phyloP scores from a whole-genome alignment of 116 monocot genomes.

The Iris pallida region DNA sequence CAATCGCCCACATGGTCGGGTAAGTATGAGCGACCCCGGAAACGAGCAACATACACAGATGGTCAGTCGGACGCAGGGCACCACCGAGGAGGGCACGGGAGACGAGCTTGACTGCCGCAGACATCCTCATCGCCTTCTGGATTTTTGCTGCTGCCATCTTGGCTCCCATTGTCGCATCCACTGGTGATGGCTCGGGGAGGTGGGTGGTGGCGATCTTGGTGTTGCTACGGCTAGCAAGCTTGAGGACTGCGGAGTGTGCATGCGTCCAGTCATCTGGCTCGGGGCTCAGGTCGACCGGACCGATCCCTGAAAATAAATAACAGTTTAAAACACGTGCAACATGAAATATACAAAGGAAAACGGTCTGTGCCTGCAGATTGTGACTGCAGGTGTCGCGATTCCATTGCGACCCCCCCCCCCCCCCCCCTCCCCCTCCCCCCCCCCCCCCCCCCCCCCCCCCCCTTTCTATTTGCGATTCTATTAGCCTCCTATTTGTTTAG shows the following conservation, averaged over 20 bases:
- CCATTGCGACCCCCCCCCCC: too few relatives aligned
- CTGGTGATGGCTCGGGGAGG: background rate
- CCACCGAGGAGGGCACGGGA: constrained; percentile 34
- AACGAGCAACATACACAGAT: constrained; percentile 10
- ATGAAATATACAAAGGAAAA: too few relatives aligned
- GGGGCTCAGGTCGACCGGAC: constrained; percentile 1
- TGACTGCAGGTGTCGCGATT: too few relatives aligned
- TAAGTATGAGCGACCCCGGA: background rate
- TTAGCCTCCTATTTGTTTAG: too few relatives aligned
- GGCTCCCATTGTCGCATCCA: background rate
- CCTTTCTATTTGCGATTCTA: too few relatives aligned
- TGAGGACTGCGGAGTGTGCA: constrained; percentile 21
- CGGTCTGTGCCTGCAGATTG: too few relatives aligned
- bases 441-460: too few relatives aligned
- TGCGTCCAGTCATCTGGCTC: constrained; percentile 16
- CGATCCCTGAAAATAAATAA: background rate
- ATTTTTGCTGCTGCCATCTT: constrained; percentile 8
- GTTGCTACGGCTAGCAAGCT: constrained; percentile 9
- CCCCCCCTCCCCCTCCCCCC: too few relatives aligned
- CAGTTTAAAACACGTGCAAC: background rate
- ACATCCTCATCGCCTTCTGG: constrained; percentile 35
- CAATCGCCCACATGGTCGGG: constrained; percentile 29
- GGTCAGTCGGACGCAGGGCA: constrained; percentile 23
- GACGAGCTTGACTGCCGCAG: constrained; percentile 37
- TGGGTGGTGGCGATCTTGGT: constrained; percentile 2